Percentiles rank a stretch among this genome's conserved stretches.
Evolutionary conservation across 2,329 filamentous ascomycete species (phyloP).

Genomic region (Alternaria arbusti): DNA sequence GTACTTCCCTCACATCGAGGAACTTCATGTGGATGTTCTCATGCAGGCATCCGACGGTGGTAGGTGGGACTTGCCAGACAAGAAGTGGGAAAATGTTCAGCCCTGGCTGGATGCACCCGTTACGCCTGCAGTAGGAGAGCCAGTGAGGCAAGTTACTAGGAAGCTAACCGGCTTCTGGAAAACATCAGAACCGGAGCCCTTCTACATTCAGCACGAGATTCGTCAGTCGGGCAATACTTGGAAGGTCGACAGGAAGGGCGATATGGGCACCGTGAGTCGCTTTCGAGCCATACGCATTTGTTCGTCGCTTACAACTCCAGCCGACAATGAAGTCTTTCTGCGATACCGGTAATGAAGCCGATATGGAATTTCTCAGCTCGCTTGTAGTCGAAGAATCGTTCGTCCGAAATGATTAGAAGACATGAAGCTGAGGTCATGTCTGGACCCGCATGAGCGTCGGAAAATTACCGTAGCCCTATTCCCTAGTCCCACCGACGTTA

Average conservation of each 20-base stretch:
- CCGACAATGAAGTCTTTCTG: constrained; percentile 4
- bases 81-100: constrained; percentile 30
- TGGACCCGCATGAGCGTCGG: constrained; percentile 7
- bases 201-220: constrained; percentile 35
- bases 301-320: neutral
- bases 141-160: constrained; percentile 26
- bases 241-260: constrained; percentile 22
- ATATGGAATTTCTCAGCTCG: constrained; percentile 13
- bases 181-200: constrained; percentile 8
- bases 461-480: constrained; percentile 10
- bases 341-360: constrained; percentile 4
- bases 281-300: neutral
- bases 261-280: constrained; percentile 23
- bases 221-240: constrained; percentile 14
- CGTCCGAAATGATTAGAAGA: constrained; percentile 14
- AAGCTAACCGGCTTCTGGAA: constrained; percentile 21
- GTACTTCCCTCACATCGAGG: constrained; percentile 32
- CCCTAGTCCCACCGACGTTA: constrained; percentile 12
- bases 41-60: constrained; percentile 26
- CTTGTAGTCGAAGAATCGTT: constrained; percentile 18
- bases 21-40: constrained; percentile 31
- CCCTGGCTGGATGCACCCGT: constrained; percentile 36
- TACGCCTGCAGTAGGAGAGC: neutral
- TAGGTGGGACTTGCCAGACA: constrained; percentile 38
- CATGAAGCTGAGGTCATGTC: neutral